Percentiles rank a stretch among this genome's conserved stretches.
phyloP scores from a whole-genome alignment of 331 rosid genomes.

The Cucumis variabilis region DNA sequence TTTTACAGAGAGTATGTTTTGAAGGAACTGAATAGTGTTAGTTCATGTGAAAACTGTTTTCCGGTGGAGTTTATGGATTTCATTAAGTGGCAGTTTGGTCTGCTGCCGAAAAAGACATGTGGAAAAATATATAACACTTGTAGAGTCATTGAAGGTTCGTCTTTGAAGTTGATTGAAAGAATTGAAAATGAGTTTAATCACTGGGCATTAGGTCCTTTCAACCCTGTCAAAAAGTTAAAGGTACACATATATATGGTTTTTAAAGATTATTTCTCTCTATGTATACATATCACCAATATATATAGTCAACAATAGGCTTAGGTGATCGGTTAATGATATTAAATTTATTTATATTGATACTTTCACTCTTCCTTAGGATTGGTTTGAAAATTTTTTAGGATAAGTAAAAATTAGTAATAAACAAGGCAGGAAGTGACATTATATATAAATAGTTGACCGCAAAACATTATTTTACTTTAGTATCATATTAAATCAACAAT shows the following conservation, averaged over 20 bases:
- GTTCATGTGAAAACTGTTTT: constrained; percentile 63
- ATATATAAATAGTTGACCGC: too few species aligned
- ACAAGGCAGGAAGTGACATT: too few species aligned
- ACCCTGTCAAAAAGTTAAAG: constrained; percentile 43
- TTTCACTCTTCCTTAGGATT: too few species aligned
- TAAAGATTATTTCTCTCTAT: background rate
- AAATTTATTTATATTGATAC: too few species aligned
- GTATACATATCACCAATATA: too few species aligned
- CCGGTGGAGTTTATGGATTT: constrained; percentile 52
- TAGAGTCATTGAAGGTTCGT: constrained; percentile 60
- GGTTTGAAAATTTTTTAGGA: background rate
- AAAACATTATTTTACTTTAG: too few species aligned
- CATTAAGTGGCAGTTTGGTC: constrained; percentile 44
- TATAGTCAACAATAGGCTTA: background rate
- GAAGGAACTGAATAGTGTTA: constrained; percentile 20
- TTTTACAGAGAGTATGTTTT: background rate
- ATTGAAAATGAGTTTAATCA: constrained; percentile 43
- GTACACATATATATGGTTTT: background rate
- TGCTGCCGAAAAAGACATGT: constrained; percentile 39
- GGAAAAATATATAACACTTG: constrained; percentile 70
- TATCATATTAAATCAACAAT: too few species aligned
- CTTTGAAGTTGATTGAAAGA: constrained; percentile 49
- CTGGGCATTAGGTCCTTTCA: constrained; percentile 88
- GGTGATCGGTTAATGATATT: too few species aligned
- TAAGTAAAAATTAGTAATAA: too few species aligned